A percentile compares a stretch with the other conserved stretches of the same genome.
These are phyloP conservation scores for Leersia perrieri DNA, from an alignment of 176 grass and related monocot species.

Conservation along the genomic window DNA sequence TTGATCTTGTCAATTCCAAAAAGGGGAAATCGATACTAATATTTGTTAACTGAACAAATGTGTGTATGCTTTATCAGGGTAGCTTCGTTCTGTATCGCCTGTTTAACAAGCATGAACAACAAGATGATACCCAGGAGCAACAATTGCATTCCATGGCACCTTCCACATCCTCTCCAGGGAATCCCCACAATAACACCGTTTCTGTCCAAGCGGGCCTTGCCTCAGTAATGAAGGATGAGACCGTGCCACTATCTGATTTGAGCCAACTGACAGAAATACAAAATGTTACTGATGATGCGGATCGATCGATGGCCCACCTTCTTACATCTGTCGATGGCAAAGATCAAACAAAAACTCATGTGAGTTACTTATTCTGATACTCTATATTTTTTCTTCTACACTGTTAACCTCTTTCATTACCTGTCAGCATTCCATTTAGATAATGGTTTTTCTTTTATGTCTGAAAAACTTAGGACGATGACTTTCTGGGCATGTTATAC, in stretches of 20 bases:
- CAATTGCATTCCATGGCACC: background rate
- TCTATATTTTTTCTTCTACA: background rate
- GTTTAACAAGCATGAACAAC: constrained; percentile 58
- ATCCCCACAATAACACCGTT: background rate
- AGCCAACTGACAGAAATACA: background rate
- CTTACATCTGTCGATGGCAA: background rate
- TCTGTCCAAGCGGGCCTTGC: background rate
- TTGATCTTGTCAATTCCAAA: background rate
- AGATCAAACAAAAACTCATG: background rate
- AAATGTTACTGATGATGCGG: background rate
- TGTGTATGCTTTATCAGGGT: constrained; percentile 35
- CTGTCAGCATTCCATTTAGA: background rate
- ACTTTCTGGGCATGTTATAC: constrained; percentile 21
- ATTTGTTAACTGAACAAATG: background rate
- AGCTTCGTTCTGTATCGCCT: constrained; percentile 68
- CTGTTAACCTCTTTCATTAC: background rate
- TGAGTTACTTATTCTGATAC: background rate
- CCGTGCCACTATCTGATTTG: background rate
- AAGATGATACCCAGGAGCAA: constrained; percentile 29
- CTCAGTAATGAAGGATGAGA: background rate
- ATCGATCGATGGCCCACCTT: background rate
- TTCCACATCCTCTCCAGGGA: constrained; percentile 28
- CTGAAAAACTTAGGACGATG: constrained; percentile 13
- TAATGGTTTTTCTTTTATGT: background rate
- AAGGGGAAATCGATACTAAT: background rate